Percentiles rank a stretch among this genome's conserved stretches.
Evolutionary conservation across 169 alveolate genomes (phyloP).

Genomic region (Eimeria tenella): DNA sequence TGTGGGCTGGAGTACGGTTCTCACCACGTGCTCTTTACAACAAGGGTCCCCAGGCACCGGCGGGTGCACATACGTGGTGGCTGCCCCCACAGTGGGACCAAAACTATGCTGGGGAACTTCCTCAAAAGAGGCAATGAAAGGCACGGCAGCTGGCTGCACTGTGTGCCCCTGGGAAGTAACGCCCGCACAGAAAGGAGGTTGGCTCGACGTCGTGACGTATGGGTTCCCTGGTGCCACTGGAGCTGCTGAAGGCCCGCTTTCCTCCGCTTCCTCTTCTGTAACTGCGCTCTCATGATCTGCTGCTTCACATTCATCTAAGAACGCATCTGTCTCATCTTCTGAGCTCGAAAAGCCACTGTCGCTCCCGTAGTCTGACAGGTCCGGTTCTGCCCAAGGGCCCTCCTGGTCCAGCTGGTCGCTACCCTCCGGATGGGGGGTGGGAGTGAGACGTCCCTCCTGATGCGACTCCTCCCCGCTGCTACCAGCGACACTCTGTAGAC

Average conservation of each 20-base stretch:
- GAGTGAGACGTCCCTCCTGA: too few relatives aligned
- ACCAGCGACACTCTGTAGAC: too few relatives aligned
- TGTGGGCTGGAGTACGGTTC: constrained; percentile 11
- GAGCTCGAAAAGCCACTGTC: constrained; percentile 21
- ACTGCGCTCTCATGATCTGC: neutral
- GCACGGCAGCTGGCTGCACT: neutral
- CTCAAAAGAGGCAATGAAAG: neutral
- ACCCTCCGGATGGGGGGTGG: too few relatives aligned
- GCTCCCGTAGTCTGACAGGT: neutral
- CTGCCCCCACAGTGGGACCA: neutral
- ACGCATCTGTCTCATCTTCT: constrained; percentile 13
- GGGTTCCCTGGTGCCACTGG: neutral
- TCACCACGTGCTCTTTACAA: neutral
- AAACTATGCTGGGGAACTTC: neutral
- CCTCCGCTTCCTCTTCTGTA: too few relatives aligned
- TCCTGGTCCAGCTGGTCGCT: neutral
- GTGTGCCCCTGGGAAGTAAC: neutral
- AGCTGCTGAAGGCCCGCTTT: neutral
- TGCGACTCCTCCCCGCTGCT: too few relatives aligned
- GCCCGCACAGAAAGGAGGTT: neutral
- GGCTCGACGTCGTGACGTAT: neutral
- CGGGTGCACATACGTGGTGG: neutral
- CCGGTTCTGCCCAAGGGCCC: constrained; percentile 31
- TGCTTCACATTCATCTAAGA: neutral
- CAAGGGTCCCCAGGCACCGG: constrained; percentile 4